Percentiles rank a stretch among this genome's conserved stretches.
Conservation (phyloP, 225 moss, liverwort and hornwort species). For the Marchantia paleacea region DNA sequence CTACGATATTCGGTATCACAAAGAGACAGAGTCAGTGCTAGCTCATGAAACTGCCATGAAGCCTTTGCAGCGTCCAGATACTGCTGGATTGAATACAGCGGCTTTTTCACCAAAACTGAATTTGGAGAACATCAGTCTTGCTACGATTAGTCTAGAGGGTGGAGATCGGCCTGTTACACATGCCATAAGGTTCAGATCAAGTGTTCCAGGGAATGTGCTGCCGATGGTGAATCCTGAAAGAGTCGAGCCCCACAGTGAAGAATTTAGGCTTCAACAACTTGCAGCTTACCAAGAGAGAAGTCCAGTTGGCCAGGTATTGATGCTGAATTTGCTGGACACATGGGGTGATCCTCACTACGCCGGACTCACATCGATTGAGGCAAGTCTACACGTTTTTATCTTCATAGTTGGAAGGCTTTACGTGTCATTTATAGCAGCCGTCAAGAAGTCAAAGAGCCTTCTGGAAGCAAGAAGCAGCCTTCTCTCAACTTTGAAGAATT, state of each 20-base stretch:
- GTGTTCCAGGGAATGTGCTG: neutral
- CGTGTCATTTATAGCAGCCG: neutral
- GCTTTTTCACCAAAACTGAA: neutral
- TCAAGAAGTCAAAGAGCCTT: neutral
- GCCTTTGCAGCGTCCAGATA: slow-evolving; percentile 39
- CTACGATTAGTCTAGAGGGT: neutral
- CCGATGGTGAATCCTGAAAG: neutral
- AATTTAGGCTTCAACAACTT: neutral
- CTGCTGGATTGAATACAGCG: slow-evolving; percentile 30
- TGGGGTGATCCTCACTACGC: slow-evolving; percentile 51
- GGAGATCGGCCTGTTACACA: slow-evolving; percentile 43
- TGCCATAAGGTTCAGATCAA: slow-evolving; percentile 30
- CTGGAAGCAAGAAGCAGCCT: no score
- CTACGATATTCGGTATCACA: slow-evolving; percentile 44
- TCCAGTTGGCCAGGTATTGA: slow-evolving; percentile 35
- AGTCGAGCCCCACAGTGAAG: slow-evolving; percentile 14
- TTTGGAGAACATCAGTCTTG: slow-evolving; percentile 8
- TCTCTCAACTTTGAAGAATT: neutral
- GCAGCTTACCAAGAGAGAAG: slow-evolving; percentile 23
- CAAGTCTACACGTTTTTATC: slow-evolving; percentile 7
- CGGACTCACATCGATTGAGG: slow-evolving; percentile 49
- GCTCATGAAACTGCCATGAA: slow-evolving; percentile 31
- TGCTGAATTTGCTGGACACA: slow-evolving; percentile 41
- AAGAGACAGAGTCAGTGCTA: slow-evolving; percentile 32
- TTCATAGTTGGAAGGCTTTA: neutral